These are phyloP conservation scores for Maudiozyma barnettii DNA, from an alignment of 805 yeast genomes.

Conservation along the genomic window DNA sequence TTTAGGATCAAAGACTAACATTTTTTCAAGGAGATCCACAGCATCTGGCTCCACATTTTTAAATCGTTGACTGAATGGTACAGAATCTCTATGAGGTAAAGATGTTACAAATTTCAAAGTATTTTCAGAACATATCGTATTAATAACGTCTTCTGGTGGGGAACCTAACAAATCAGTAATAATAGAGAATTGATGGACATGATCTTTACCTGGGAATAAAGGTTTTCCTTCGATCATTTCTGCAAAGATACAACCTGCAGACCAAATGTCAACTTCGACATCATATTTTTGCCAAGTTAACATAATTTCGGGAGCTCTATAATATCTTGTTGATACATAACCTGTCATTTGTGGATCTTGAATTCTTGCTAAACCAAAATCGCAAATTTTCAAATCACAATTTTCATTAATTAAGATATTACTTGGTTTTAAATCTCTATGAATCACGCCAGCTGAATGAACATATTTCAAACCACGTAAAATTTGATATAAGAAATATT, in stretches of 20 bases:
- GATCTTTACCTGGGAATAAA: conserved; percentile 95
- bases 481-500: conserved; percentile 92
- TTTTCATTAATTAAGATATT: conserved; percentile 81
- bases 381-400: conserved; percentile 86
- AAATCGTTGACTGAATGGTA: conserved; percentile 76
- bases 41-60: conserved; percentile 75
- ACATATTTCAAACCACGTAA: conserved; percentile 82
- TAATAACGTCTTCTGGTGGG: conserved; percentile 93
- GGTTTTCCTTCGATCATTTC: conserved; percentile 98
- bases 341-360: conserved; percentile 99
- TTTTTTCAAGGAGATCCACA: conserved; percentile 73
- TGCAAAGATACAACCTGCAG: conserved; percentile 93
- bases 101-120: conserved; percentile 90
- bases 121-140: conserved; percentile 91
- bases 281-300: conserved; percentile 97
- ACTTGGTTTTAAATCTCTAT: conserved; percentile 78
- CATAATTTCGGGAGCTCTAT: conserved; percentile 98
- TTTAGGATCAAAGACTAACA: conserved; percentile 92
- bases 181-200: conserved; percentile 94
- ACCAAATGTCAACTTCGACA: conserved; percentile 95
- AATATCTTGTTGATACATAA: conserved; percentile 89
- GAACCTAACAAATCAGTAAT: conserved; percentile 93
- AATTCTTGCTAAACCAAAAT: conserved; percentile 90
- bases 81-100: conserved; percentile 86
- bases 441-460: conserved; percentile 87